Evolutionary conservation across 179 eudicot species (phyloP), one percentile per base, ranked within the genome.

Genomic region (Silene vulgaris): DNA sequence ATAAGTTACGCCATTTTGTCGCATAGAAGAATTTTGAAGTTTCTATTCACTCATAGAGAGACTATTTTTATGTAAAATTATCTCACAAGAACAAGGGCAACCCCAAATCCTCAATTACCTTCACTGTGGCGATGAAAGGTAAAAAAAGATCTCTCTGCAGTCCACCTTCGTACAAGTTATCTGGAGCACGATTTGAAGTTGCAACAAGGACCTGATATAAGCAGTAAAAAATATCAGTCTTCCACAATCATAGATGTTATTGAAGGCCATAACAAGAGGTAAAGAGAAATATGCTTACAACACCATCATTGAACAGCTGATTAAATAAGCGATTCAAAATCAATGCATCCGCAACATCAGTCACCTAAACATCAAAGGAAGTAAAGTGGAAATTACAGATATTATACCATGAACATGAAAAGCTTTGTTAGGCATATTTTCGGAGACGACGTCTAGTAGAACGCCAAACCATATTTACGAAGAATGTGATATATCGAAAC

Each of bases 131-230:
- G 77, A 95, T 95, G 73, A 94, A 94, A 74, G 98, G 97, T 52
- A 90, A 80, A 79, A 95, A 95, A 72, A 95, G 96, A 78, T 92
- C 97, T 81, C 99, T 90, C 81, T 95, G 99, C 62, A 95, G 77
- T 54, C 99, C 99, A 68, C 97, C 89, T 88, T 95, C 99, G 74
- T 95, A 95, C 83, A 95, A 89, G 66, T 82, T 85, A 85, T 95
- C 96, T 14, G 99, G 99, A 72, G 97, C 91, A 65, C 97, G 97
- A 81, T 95, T 95, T 72, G 99, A 95, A 71, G 99, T 95, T 73
- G 95, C 73, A 83, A 95, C 97, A 77, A 95, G 99, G 82, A 95
- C 79, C 99, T 95, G 83, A 29, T 74, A 17, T 74, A 61, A 35
- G 61, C 71, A 78, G 43, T 43, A 60, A 65, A 74, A 32, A 48